Percentiles rank a stretch among this genome's conserved stretches.
These are phyloP conservation scores for Apiospora hydei DNA, from an alignment of 2,329 filamentous ascomycete genomes.

Conservation along the genomic window DNA sequence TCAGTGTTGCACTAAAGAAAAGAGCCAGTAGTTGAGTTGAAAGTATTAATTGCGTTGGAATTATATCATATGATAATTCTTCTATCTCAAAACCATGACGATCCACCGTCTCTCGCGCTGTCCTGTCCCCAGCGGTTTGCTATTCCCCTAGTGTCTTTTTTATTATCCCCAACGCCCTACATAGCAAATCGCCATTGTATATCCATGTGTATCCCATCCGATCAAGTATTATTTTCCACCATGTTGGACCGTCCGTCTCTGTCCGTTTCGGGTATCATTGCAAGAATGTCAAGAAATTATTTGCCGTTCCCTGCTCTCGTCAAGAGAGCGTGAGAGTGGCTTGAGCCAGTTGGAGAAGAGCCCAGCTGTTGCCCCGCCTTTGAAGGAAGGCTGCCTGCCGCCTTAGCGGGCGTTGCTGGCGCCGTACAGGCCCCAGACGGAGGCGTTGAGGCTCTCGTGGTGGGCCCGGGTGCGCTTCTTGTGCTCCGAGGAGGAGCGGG, in stretches of 20 bases:
- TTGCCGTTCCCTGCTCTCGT: too few relatives aligned
- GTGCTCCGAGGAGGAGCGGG: neutral
- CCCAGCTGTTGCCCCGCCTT: too few relatives aligned
- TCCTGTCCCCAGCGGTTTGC: constrained; percentile 14
- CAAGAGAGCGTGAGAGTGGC: too few relatives aligned
- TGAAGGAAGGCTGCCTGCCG: too few relatives aligned
- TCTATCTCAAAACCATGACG: neutral
- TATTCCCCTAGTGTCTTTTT: neutral
- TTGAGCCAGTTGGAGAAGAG: too few relatives aligned
- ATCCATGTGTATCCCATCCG: neutral
- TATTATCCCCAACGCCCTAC: constrained; percentile 14
- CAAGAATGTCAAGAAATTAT: constrained; percentile 7
- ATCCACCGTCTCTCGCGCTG: neutral
- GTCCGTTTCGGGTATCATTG: constrained; percentile 12
- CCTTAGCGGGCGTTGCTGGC: constrained; percentile 12
- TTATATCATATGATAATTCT: neutral
- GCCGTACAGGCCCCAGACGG: constrained; percentile 7
- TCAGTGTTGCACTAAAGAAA: too few relatives aligned
- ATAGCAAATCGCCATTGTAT: constrained; percentile 15
- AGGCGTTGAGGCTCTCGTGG: constrained; percentile 25
- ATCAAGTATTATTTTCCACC: neutral
- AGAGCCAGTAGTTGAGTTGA: neutral
- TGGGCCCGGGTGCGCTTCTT: constrained; percentile 26
- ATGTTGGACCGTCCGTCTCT: neutral
- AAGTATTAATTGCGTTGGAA: neutral